Evolutionary conservation across 352 stramenopile species (phyloP).

Genomic region (Pythium rhizo-oryzae): DNA sequence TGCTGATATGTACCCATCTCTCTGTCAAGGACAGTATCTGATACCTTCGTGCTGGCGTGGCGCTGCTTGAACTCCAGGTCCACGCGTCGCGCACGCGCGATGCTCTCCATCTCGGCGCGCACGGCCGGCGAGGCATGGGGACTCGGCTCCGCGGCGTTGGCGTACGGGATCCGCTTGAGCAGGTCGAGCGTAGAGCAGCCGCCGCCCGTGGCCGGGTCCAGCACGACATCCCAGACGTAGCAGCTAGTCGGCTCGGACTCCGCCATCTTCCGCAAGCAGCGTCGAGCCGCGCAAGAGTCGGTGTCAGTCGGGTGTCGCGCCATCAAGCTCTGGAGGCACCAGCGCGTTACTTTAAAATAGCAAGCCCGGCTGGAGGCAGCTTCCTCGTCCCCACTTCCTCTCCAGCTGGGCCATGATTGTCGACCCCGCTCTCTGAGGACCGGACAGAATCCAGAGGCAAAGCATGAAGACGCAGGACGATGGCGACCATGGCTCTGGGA

Average conservation of each 20-base stretch:
- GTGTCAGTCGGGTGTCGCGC: no score
- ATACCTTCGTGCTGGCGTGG: slow-evolving; percentile 2
- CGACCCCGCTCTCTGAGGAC: neutral
- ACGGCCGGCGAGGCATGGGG: slow-evolving; percentile 31
- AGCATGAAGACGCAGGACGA: slow-evolving; percentile 15
- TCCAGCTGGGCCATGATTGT: neutral
- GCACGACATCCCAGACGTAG: slow-evolving; percentile 9
- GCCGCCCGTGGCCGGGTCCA: slow-evolving; percentile 30
- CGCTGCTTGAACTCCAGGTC: slow-evolving; percentile 15
- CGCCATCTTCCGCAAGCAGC: neutral
- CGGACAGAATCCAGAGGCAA: neutral
- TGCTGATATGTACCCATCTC: neutral
- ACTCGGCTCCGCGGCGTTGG: slow-evolving; percentile 12
- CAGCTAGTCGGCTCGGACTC: no score
- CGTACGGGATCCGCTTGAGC: slow-evolving; percentile 39
- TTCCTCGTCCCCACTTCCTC: neutral
- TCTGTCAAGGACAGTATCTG: neutral
- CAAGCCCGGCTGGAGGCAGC: neutral
- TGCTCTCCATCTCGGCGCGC: slow-evolving; percentile 48
- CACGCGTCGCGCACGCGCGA: slow-evolving; percentile 7
- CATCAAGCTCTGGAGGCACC: neutral
- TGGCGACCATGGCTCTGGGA: neutral
- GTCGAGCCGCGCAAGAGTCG: neutral
- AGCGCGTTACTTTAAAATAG: neutral
- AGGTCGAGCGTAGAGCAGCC: slow-evolving; percentile 70